Base-by-base conservation (phyloP, 371 early-diverging fungal genomes). In the Haplosporangium sp. region DNA sequence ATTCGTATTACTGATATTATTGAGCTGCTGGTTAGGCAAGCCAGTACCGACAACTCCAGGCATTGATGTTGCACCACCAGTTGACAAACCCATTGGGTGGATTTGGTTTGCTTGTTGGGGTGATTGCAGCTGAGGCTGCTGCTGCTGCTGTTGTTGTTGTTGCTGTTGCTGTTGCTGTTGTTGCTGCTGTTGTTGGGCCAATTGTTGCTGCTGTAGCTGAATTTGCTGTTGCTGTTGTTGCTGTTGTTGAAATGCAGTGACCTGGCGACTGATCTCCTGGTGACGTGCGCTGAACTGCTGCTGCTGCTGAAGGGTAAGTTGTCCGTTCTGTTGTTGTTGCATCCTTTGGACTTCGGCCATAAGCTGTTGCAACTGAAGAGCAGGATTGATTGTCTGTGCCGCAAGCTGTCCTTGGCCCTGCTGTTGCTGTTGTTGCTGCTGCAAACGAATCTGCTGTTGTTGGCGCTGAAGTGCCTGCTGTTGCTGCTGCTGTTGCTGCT, bases 301-400 rank as follows among this genome's bases (percentile, higher is more conserved):
- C 19, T 67, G 67, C 50, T 76, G 76, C 20, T 60, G 65, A 11
- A 62, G 62, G 7, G 69, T 69, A 5, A 77, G 34, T 19, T 61
- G 63, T 9, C 69, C 70, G 20, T 50, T 55, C 34, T 72, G 73
- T 7, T 56, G 56, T 45, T 77, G 73, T 19, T 69, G 72, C 3
- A 69, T 47, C 4, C 64, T 72, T 1, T 69, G 63, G 6, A 77
- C 58, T 9, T 79, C 45, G 2, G 55, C 50, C 13, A 71, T 39
- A 38, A 89, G 69, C n/a, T 86, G 86, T 19, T 86, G 84, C 27
- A 86, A 77, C 34, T 76, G 86, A 17, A 82, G 44, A 11, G 84
- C 66, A 6, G 85, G 64, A 3, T 4, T 19, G 4, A 63, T 47
- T 40, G 53, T 35, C 48, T 76, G 76, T 6, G 57, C 67, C n/a